A percentile compares a stretch with the other conserved stretches of the same genome.
phyloP scores from a whole-genome alignment of 148 eudicot species.

The Persicaria tinctoria region DNA sequence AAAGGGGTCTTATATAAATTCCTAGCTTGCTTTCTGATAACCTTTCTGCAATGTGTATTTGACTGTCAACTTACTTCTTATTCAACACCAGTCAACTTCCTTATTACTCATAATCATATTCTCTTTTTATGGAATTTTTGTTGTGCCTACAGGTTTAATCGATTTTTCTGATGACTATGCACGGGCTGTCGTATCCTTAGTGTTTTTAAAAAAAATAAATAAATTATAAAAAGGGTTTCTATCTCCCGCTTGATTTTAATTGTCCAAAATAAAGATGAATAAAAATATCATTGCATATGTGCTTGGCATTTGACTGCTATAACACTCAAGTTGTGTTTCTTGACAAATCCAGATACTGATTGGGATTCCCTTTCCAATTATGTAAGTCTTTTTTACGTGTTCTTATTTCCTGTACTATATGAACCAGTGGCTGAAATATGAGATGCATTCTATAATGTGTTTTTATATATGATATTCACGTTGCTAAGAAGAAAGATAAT shows the following conservation, averaged over 20 bases:
- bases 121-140: neutral
- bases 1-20: too few species aligned
- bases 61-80: too few species aligned
- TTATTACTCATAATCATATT: neutral
- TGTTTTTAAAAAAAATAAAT: neutral
- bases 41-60: too few species aligned
- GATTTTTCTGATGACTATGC: constrained; percentile 97
- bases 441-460: constrained; percentile 12
- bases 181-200: constrained; percentile 93
- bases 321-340: constrained; percentile 27
- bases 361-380: constrained; percentile 94
- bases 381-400: constrained; percentile 40
- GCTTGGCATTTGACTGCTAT: constrained; percentile 3
- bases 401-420: neutral
- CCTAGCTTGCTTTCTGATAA: too few species aligned
- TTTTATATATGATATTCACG: constrained; percentile 71
- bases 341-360: constrained; percentile 69
- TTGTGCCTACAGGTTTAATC: constrained; percentile 59
- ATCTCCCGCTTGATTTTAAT: neutral
- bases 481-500: constrained; percentile 85
- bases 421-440: constrained; percentile 2
- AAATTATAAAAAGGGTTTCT: too few species aligned
- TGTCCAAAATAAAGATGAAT: neutral
- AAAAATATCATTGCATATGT: neutral
- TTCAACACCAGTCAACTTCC: too few species aligned